A percentile compares a stretch with the other conserved stretches of the same genome.
These are phyloP conservation scores for Aphanomyces stellatus DNA, from an alignment of 352 stramenopile species.

Conservation along the genomic window DNA sequence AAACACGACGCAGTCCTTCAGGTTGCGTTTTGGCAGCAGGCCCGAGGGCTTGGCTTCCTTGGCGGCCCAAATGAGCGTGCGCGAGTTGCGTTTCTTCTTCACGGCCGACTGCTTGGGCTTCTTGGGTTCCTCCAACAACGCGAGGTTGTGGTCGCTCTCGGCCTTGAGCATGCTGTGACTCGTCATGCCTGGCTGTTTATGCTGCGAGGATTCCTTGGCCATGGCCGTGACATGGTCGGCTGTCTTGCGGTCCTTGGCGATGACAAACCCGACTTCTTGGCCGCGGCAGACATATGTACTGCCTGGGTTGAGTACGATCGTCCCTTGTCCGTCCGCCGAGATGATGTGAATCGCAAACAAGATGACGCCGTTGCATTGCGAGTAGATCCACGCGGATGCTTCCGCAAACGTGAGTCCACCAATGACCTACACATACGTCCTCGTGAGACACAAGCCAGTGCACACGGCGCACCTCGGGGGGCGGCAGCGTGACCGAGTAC, in stretches of 20 bases:
- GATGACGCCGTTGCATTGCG: conserved; percentile 63
- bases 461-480: conserved; percentile 26
- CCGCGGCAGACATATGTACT: conserved; percentile 64
- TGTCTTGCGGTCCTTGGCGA: conserved; percentile 50
- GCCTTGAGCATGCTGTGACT: conserved; percentile 20
- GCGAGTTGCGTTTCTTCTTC: conserved; percentile 20
- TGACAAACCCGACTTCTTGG: conserved; percentile 61
- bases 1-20: conserved; percentile 41
- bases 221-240: conserved; percentile 37
- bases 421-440: conserved; percentile 9
- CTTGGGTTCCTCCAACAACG: not conserved
- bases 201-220: not conserved
- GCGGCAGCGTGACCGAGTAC: conserved; percentile 60
- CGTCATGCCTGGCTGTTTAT: not conserved
- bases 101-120: not conserved
- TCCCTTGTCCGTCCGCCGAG: conserved; percentile 22
- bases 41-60: not conserved
- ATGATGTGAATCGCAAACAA: conserved; percentile 52
- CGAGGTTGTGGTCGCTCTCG: conserved; percentile 12
- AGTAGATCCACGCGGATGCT: conserved; percentile 66
- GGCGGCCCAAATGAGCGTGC: conserved; percentile 11
- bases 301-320: conserved; percentile 66
- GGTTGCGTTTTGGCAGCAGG: conserved; percentile 3
- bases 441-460: no score
- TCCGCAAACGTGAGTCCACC: conserved; percentile 66